Conservation (phyloP, 202 grass and related monocot genomes). For the Alloteropsis angusta region DNA sequence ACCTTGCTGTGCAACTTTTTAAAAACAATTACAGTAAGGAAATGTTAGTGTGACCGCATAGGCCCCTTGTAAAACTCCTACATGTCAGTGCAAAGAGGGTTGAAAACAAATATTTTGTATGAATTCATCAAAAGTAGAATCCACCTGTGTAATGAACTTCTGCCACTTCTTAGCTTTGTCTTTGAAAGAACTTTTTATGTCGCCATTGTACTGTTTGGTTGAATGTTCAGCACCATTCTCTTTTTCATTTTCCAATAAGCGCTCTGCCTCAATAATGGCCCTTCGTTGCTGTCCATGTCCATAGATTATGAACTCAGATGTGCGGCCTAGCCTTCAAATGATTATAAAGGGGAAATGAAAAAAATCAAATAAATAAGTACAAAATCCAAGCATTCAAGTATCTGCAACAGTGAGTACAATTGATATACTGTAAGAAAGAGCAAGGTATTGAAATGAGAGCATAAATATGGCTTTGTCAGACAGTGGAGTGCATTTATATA, state of each 20-base stretch:
- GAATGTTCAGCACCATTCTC: conserved; percentile 29
- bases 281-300: conserved; percentile 89
- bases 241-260: conserved; percentile 53
- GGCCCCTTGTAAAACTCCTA: conserved; percentile 1
- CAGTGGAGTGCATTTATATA: neutral
- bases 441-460: neutral
- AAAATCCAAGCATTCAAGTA: conserved; percentile 12
- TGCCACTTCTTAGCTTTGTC: conserved; percentile 92
- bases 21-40: neutral
- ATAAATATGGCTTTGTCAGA: conserved; percentile 11
- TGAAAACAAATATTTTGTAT: conserved; percentile 1
- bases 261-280: conserved; percentile 73
- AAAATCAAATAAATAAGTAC: neutral
- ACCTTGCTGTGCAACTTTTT: neutral
- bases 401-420: neutral
- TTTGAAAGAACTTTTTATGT: conserved; percentile 61
- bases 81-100: conserved; percentile 8
- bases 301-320: conserved; percentile 85
- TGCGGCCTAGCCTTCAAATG: conserved; percentile 62
- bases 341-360: conserved; percentile 10
- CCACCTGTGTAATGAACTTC: conserved; percentile 83
- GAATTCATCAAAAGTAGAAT: conserved; percentile 6
- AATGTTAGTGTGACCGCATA: neutral
- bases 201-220: conserved; percentile 35
- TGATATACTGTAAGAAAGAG: conserved; percentile 20